Evolutionary conservation across 192 early-diverging fungal species (phyloP), one percentile per base, ranked within the genome.

Genomic region (Hyaloraphidium curvatum): DNA sequence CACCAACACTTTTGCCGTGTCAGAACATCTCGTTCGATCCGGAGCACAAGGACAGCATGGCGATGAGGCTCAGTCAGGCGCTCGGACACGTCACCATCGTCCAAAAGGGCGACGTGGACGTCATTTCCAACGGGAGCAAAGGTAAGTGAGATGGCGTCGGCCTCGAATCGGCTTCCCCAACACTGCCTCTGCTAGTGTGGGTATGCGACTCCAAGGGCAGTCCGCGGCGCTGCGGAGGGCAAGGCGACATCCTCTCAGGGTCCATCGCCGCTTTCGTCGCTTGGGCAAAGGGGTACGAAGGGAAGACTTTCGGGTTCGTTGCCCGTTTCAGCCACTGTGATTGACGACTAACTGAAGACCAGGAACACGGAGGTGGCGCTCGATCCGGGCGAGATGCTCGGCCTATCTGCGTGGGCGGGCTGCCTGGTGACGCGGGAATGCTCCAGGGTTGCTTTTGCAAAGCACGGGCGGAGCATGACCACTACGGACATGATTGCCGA

Each of bases 191-290:
- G 25, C 4, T 52, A 70, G 75, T 83, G 1, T 62, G 81, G 43
- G 41, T 62, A 0, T 86, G 82, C 37, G 68, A 76, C 40, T 69
- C 69, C 22, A 57, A 61, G 25, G 85, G 91, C 21, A 81, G 84
- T 1, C 63, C 86, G 35, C 77, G 89, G 39, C 66, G 95, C 13
- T 90, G 87, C 59, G 95, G 95, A 19, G 92, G 95, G 0, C 95
- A 96, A 56, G 95, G 95, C 28, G 95, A 98, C 61, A 65, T 98
- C 3, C 69, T 98, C 23, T 75, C 84, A 11, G 95, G 95, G 16
- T 55, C 77, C 3, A 60, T 88, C 26, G 85, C 81, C 0, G 75
- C 92, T 11, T 93, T 92, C 26, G 41, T 96, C 35, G 83, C 83
- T 0, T 98, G 95, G 95, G 84, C 55, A 19, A 51, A 58, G 16